Percentiles rank a stretch among this genome's conserved stretches.
These are phyloP conservation scores for Penicillium goetzii DNA, from an alignment of 495 filamentous ascomycete species.

Conservation along the genomic window DNA sequence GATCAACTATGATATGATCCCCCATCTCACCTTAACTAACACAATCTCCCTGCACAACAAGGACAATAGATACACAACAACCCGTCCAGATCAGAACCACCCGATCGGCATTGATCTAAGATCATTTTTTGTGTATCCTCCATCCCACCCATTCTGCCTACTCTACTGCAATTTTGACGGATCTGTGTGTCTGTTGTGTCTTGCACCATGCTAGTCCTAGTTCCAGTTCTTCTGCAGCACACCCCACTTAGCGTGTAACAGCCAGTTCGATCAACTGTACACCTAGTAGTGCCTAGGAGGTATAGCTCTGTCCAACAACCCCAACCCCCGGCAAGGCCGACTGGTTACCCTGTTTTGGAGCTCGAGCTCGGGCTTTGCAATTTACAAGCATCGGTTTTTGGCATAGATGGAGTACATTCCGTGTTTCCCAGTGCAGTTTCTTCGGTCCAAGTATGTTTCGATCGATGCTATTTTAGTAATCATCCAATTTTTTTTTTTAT, in stretches of 20 bases:
- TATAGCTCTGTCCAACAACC: too few species aligned
- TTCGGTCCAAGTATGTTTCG: background rate
- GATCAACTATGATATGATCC: background rate
- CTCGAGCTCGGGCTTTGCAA: background rate
- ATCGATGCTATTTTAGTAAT: background rate
- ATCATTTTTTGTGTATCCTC: constrained; percentile 9
- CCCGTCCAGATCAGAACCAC: constrained; percentile 8
- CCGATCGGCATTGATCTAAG: constrained; percentile 17
- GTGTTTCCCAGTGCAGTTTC: background rate
- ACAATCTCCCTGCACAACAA: constrained; percentile 10
- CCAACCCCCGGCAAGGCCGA: background rate
- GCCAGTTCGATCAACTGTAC: background rate
- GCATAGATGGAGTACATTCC: background rate
- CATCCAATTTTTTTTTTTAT: background rate
- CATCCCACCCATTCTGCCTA: background rate
- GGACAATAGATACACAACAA: constrained; percentile 14
- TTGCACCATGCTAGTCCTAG: background rate
- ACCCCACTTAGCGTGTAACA: background rate
- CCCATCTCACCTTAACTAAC: background rate
- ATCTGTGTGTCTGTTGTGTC: constrained; percentile 3
- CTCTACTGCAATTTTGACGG: background rate
- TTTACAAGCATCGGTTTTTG: background rate
- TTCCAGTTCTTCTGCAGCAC: constrained; percentile 1
- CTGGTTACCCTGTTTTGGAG: background rate
- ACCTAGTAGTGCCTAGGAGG: background rate